Evolutionary conservation across 140 eudicot species (phyloP), one percentile per base, ranked within the genome.

Genomic region (Cichorium intybus): DNA sequence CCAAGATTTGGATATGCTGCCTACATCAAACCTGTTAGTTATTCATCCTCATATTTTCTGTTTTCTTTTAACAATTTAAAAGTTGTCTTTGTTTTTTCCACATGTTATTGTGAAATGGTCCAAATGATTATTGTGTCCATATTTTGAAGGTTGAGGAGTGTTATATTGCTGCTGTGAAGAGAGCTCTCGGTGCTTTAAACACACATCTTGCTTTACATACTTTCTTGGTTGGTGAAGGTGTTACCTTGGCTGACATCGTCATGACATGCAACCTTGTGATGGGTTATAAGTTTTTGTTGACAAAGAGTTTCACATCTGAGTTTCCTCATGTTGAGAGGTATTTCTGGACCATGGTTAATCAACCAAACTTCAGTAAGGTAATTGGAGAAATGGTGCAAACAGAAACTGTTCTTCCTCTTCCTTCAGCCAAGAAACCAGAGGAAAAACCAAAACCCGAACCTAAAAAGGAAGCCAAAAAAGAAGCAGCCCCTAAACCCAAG

Each of bases 301-400:
- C 89, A 4, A 91, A 87, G 83, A 81, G 78, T 70, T 87, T 91
- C 66, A 85, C 97, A 5, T 56, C 82, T 7, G 95, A 82, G 57
- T 91, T 75, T 71, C 96, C 97, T 18, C 96, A 91, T 64, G 92
- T 91, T 3, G 97, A 91, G 76, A 91, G 96, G 80, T 91, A 87
- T 64, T 80, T 91, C 46, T 91, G 95, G 97, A 91, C 97, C 66
- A 54, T 91, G 91, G 82, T 83, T 54, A 91, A 91, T 41, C 97
- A 91, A 62, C 96, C 97, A 1, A 82, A 82, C 11, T 77, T 87
- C 71, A 67, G 66, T 48, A 85, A 85, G 80, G 39, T 91, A 29
- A 5, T 78, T 54, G 97, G 95, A 65, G 95, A 72, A 28, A 67
- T 85, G 7, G 68, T 76, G 60, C 95, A 91, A 55, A 66, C 85